phyloP scores from a whole-genome alignment of 1,139 yeast genomes.

The Wickerhamomyces sp. region DNA sequence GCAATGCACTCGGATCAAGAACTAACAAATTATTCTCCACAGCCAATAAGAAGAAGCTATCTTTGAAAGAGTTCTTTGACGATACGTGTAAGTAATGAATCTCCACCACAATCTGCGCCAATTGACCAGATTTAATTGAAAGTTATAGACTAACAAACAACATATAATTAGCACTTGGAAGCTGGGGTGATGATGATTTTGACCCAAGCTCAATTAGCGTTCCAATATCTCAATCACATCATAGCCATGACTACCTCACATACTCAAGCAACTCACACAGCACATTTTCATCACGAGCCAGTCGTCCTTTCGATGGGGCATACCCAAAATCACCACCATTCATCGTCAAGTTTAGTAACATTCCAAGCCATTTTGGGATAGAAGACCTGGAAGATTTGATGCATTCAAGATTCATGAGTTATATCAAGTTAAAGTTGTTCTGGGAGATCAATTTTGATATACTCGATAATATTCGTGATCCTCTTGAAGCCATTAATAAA shows the following conservation, averaged over 20 bases:
- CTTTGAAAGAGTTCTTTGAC: conserved; percentile 47
- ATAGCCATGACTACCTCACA: conserved; percentile 17
- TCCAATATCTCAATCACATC: conserved; percentile 27
- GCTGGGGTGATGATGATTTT: conserved; percentile 59
- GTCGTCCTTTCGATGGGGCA: conserved; percentile 4
- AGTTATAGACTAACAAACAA: too few species aligned
- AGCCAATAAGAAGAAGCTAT: conserved; percentile 39
- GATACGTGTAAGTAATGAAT: conserved; percentile 42
- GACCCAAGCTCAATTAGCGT: conserved; percentile 52
- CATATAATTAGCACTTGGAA: conserved; percentile 20
- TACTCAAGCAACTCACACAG: conserved; percentile 20
- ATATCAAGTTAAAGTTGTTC: conserved; percentile 32
- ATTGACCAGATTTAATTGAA: too few species aligned
- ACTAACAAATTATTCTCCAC: conserved; percentile 1
- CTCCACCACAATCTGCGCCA: too few species aligned
- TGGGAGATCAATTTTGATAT: conserved; percentile 34
- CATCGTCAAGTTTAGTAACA: conserved; percentile 48
- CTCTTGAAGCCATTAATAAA: conserved; percentile 28
- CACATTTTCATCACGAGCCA: conserved; percentile 12
- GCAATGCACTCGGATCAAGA: background rate
- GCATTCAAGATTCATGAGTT: conserved; percentile 31
- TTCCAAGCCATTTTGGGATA: conserved; percentile 37
- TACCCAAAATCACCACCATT: conserved; percentile 42
- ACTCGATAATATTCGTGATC: conserved; percentile 22
- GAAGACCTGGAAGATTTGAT: conserved; percentile 31